Evolutionary conservation across 352 stramenopile species (phyloP).

Genomic region (Pythium inflatum): DNA sequence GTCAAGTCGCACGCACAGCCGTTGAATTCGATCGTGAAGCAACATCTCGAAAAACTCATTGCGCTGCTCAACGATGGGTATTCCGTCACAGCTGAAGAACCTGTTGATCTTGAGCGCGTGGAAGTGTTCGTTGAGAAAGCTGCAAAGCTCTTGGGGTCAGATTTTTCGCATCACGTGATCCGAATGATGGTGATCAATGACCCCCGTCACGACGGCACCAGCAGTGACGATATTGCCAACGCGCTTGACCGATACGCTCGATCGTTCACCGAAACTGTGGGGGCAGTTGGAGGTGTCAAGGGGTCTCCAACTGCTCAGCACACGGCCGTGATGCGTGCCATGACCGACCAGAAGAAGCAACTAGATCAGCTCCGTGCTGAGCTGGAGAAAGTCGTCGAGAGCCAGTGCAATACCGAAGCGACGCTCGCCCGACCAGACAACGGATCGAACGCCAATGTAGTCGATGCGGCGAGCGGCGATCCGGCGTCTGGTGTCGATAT

Average conservation of each 20-base stretch:
- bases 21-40: conserved; percentile 59
- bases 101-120: conserved; percentile 50
- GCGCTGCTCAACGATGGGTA: conserved; percentile 78
- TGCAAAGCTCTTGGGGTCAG: conserved; percentile 54
- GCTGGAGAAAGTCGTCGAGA: conserved; percentile 48
- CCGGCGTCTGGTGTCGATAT: conserved; percentile 1
- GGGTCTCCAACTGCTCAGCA: conserved; percentile 31
- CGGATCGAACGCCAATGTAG: not conserved
- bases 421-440: not conserved
- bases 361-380: conserved; percentile 49
- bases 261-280: conserved; percentile 59
- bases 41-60: conserved; percentile 74
- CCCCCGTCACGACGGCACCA: not conserved
- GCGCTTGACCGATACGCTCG: conserved; percentile 53
- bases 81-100: conserved; percentile 54
- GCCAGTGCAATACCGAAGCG: conserved; percentile 45
- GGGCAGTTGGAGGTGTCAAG: not conserved
- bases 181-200: conserved; percentile 37
- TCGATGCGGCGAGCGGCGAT: too few species aligned
- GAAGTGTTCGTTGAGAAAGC: conserved; percentile 61
- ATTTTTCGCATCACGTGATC: conserved; percentile 74
- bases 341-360: conserved; percentile 46
- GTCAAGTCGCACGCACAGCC: conserved; percentile 48
- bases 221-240: conserved; percentile 34
- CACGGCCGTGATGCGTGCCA: conserved; percentile 15